Evolutionary conservation across 345 rosid species (phyloP).

Genomic region (Viola odorata): DNA sequence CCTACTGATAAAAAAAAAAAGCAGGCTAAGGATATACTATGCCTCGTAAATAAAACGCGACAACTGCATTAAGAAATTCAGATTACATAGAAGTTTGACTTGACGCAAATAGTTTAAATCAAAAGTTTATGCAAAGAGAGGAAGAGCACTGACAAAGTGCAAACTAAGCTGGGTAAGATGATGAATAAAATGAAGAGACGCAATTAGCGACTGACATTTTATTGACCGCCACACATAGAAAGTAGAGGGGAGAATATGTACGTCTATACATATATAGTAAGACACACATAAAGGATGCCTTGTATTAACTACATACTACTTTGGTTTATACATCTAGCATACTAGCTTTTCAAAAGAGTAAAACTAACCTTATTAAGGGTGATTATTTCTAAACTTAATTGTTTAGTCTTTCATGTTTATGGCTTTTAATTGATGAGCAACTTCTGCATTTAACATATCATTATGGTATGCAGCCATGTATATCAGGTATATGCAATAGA

Average conservation of each 20-base stretch:
- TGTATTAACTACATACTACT: too few relatives aligned
- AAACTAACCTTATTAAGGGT: too few relatives aligned
- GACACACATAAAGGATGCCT: too few relatives aligned
- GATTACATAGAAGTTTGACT: neutral
- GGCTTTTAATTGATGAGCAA: too few relatives aligned
- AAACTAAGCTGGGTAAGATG: neutral
- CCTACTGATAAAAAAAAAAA: neutral
- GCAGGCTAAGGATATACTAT: slow-evolving; percentile 17
- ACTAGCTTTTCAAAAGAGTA: neutral
- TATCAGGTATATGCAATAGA: too few relatives aligned
- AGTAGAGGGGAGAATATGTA: neutral
- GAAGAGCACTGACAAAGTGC: neutral
- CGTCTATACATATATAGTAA: too few relatives aligned
- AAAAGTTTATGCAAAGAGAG: neutral
- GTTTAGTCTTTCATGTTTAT: neutral
- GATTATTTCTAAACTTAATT: too few relatives aligned
- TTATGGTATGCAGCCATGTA: too few relatives aligned
- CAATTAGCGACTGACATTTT: slow-evolving; percentile 5
- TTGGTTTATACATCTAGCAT: too few relatives aligned
- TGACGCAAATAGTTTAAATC: neutral
- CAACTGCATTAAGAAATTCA: slow-evolving; percentile 11
- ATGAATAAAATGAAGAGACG: neutral
- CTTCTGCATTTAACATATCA: too few relatives aligned
- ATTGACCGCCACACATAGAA: slow-evolving; percentile 6
- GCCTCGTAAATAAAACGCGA: slow-evolving; percentile 36